Percentiles rank a stretch among this genome's conserved stretches.
These are phyloP conservation scores for Colletotrichum liriopes DNA, from an alignment of 2,329 filamentous ascomycete genomes.

Conservation along the genomic window DNA sequence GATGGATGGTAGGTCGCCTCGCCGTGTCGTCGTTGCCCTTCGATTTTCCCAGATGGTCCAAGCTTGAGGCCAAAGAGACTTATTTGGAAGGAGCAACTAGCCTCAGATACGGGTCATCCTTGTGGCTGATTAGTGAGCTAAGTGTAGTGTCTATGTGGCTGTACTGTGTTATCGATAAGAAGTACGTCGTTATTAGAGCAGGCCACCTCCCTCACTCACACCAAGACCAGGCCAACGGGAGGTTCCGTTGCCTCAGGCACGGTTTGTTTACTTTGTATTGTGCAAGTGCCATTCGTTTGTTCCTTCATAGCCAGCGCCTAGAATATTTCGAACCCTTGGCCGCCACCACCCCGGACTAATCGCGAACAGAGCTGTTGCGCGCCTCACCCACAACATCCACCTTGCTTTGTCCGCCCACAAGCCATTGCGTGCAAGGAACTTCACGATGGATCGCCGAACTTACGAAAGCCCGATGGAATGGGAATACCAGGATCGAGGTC, in stretches of 20 bases:
- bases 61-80: slow-evolving; percentile 24
- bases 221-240: neutral
- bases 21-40: slow-evolving; percentile 21
- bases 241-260: slow-evolving; percentile 41
- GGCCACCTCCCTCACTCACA: too few species aligned
- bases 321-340: slow-evolving; percentile 22
- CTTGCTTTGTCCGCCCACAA: slow-evolving; percentile 3
- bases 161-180: neutral
- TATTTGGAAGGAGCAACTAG: slow-evolving; percentile 14
- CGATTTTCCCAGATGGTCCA: slow-evolving; percentile 40
- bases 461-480: slow-evolving; percentile 77
- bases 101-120: neutral
- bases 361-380: slow-evolving; percentile 5
- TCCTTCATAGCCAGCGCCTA: slow-evolving; percentile 10
- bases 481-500: slow-evolving; percentile 73
- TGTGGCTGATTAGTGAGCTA: neutral
- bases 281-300: slow-evolving; percentile 12
- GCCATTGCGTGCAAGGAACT: slow-evolving; percentile 18
- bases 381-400: slow-evolving; percentile 15
- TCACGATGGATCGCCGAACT: slow-evolving; percentile 68
- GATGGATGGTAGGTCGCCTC: neutral
- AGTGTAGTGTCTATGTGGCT: neutral
- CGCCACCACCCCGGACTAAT: slow-evolving; percentile 20
- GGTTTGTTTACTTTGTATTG: slow-evolving; percentile 42
- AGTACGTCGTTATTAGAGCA: neutral